phyloP scores from a whole-genome alignment of 2,329 filamentous ascomycete species.

The Hymenoscyphus repandus region DNA sequence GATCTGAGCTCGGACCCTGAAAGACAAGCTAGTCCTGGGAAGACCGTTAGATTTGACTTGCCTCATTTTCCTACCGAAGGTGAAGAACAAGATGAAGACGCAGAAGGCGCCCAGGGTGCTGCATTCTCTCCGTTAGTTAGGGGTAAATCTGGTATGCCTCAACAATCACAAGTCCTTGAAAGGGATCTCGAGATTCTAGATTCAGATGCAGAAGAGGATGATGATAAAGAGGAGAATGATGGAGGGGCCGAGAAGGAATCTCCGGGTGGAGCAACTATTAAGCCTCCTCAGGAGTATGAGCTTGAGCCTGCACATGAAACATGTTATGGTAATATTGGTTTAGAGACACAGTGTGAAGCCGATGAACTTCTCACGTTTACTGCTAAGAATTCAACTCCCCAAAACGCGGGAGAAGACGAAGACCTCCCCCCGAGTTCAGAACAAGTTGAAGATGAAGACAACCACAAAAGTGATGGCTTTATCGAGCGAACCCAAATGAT shows the following conservation, averaged over 20 bases:
- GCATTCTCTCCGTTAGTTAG: not conserved
- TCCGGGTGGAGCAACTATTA: not conserved
- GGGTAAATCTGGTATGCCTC: not conserved
- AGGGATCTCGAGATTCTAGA: not conserved
- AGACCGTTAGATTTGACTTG: constrained; percentile 26
- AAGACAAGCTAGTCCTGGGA: constrained; percentile 24
- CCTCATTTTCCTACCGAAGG: constrained; percentile 7
- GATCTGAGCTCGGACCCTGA: constrained; percentile 20
- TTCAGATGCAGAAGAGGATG: constrained; percentile 16
- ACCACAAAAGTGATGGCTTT: constrained; percentile 3
- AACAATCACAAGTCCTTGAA: not conserved
- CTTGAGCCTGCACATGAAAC: constrained; percentile 9
- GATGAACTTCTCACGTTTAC: constrained; percentile 11
- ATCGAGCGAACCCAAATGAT: constrained; percentile 21
- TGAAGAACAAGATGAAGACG: not conserved
- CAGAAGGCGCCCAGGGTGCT: not conserved
- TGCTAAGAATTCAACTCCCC: not conserved
- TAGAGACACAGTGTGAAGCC: constrained; percentile 23
- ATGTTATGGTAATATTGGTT: constrained; percentile 26
- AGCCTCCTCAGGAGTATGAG: not conserved
- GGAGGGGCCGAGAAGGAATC: not conserved
- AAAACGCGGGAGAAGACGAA: not conserved
- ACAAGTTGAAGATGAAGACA: constrained; percentile 6
- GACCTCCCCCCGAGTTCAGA: not conserved
- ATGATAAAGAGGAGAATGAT: constrained; percentile 9